A percentile compares a stretch with the other conserved stretches of the same genome.
phyloP scores from a whole-genome alignment of 805 yeast species.

The Lipomyces sp. region DNA sequence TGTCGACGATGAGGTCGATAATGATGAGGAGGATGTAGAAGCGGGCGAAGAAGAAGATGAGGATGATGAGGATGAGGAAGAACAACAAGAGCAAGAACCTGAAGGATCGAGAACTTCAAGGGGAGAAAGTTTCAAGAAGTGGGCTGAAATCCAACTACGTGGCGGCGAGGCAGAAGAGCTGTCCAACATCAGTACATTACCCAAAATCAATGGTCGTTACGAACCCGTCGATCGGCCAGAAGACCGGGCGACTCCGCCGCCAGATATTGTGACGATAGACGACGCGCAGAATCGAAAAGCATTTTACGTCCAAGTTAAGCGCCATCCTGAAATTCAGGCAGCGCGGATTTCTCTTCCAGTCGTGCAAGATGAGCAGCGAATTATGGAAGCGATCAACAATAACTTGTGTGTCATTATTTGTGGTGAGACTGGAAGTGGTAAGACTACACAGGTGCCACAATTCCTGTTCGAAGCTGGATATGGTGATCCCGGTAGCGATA shows the following conservation, averaged over 20 bases:
- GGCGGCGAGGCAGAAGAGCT: conserved; percentile 60
- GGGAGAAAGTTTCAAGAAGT: conserved; percentile 75
- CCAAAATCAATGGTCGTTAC: conserved; percentile 55
- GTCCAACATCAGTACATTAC: conserved; percentile 56
- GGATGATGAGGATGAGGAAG: conserved; percentile 47
- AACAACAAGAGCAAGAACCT: conserved; percentile 28
- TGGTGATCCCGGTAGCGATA: conserved; percentile 63
- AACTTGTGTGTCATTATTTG: conserved; percentile 89
- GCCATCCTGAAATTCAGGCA: conserved; percentile 58
- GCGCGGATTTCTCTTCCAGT: conserved; percentile 81
- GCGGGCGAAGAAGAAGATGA: conserved; percentile 27
- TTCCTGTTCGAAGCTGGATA: conserved; percentile 92
- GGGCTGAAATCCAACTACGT: conserved; percentile 82
- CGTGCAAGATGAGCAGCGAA: conserved; percentile 82
- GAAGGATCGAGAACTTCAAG: conserved; percentile 51
- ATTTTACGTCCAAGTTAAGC: conserved; percentile 54
- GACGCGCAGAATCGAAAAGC: conserved; percentile 61
- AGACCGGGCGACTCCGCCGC: conserved; percentile 72
- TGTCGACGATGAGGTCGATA: conserved; percentile 36
- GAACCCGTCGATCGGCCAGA: conserved; percentile 66
- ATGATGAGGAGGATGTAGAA: conserved; percentile 32
- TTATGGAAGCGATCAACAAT: conserved; percentile 94
- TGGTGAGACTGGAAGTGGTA: conserved; percentile 99
- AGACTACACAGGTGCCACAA: conserved; percentile 98
- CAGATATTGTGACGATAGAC: conserved; percentile 63